Base-by-base conservation (phyloP, 164 flowering plant genomes). In the Chloranthus sessilifolius region DNA sequence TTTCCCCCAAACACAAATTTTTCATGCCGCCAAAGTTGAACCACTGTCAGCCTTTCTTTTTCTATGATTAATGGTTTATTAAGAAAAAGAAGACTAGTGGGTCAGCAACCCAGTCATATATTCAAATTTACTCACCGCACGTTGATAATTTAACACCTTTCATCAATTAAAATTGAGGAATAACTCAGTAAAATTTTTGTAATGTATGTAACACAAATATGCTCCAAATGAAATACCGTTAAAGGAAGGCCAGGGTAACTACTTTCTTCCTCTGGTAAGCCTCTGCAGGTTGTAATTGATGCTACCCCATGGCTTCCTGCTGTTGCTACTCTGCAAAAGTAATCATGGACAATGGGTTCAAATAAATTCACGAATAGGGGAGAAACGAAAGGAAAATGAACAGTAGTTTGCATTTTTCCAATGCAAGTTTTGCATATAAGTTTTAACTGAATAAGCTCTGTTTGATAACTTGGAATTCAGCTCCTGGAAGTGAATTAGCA, bases 221-320 rank as follows among this genome's bases (percentile, higher is more conserved):
- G 26, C 28, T 42, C 21, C 26, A 21, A 39, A 42, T 42, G 46
- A 42, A 12, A 34, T 49, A 48, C 10, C 36, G 6, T 31, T 14
- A 15, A 9, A 30, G 8, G 10, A 15, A 23, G 14, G n/a, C n/a
- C n/a, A n/a, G 12, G 29, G 4, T 4, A 43, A 55, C 59, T 69
- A 74, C 69, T 74, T 75, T 55, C 73, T 74, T 63, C 77, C 83
- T 59, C 70, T 69, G 78, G 40, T 77, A 52, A 86, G 86, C 84
- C 86, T 75, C 68, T 71, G 79, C 51, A 86, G 59, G 52, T 86
- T 88, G 55, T 79, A 83, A 54, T 86, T 86, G 47, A 86, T 75
- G 73, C 82, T 86, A 34, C 79, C 81, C 64, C 64, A 69, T 10
- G 83, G 48, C 47, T 65, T 74, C 34, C 64, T 65, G 26, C 61